These are phyloP conservation scores for Lachnellula willkommii DNA, from an alignment of 2,329 filamentous ascomycete genomes.

Conservation along the genomic window DNA sequence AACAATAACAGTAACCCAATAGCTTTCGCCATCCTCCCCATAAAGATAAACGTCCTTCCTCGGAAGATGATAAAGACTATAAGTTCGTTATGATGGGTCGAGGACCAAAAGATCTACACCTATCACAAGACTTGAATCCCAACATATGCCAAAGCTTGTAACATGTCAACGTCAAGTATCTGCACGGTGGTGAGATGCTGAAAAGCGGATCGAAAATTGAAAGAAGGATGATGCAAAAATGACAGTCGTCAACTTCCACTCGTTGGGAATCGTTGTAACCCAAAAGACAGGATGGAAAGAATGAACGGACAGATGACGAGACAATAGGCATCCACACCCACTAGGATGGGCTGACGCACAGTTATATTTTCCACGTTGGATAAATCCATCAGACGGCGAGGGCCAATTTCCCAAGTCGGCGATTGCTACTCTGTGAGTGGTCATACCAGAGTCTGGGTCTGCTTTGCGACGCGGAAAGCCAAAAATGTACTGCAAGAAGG, in stretches of 20 bases:
- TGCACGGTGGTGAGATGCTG: background rate
- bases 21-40: background rate
- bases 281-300: background rate
- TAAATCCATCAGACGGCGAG: background rate
- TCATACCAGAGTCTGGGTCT: background rate
- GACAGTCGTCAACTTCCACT: background rate
- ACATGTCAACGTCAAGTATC: background rate
- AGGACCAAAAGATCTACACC: background rate
- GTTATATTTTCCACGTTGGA: background rate
- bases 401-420: background rate
- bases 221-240: background rate
- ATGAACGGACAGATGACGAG: background rate
- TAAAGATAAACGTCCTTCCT: background rate
- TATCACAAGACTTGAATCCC: background rate
- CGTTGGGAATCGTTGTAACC: background rate
- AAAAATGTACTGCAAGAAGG: background rate
- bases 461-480: background rate
- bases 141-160: background rate
- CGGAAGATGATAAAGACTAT: background rate
- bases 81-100: background rate
- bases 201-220: background rate
- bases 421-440: background rate
- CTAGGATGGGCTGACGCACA: background rate
- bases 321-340: background rate
- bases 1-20: constrained; percentile 6